Base-by-base conservation (phyloP, 352 stramenopile genomes). In the Aphanomyces stellatus region DNA sequence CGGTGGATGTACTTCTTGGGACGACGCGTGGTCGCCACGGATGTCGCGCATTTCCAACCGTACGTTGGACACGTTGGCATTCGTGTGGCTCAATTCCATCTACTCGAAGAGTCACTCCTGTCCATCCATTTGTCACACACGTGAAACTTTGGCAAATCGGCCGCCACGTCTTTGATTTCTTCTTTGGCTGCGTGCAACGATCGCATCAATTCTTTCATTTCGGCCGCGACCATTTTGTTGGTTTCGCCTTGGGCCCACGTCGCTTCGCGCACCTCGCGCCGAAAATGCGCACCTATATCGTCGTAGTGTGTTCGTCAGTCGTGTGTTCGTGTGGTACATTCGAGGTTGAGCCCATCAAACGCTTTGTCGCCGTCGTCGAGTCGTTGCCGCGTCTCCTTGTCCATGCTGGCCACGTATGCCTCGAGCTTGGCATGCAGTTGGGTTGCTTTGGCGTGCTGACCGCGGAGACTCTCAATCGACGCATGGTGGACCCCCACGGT, bases 11-110 rank as follows among this genome's bases (percentile, higher is more conserved):
- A 57, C 49, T 24, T 57, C 49, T 33, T 57, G 49, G 30, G 49
- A 7, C 25, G 49, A 57, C 11, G 27, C 49, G 30, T 57, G 49
- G 7, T 57, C 49, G 25, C 25, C 28, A 34, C 49, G 49, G 30
- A 57, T 57, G 19, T 57, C 49, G 49, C 49, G 49, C 49, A 57
- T 57, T 57, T 57, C 49, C 5, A 57, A 24, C 6, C 49, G 49
- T 24, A 57, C 49, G n/a, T 57, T 57, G 22, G 49, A 15, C 30
- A 57, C 49, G 49, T 57, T 57, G n/a, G 49, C 49, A 57, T 57
- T 57, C 11, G 49, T 57, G 19, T 37, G 49, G 30, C 49, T 57
- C 22, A 57, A 24, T n/a, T 57, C 49, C 22, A 35, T 30, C 49
- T 57, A 57, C 46, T 28, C 24, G 24, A 53, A 28, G 8, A 28